Percentiles rank a stretch among this genome's conserved stretches.
These are phyloP conservation scores for Leptographium wingfieldii DNA, from an alignment of 2,329 filamentous ascomycete species.

Conservation along the genomic window DNA sequence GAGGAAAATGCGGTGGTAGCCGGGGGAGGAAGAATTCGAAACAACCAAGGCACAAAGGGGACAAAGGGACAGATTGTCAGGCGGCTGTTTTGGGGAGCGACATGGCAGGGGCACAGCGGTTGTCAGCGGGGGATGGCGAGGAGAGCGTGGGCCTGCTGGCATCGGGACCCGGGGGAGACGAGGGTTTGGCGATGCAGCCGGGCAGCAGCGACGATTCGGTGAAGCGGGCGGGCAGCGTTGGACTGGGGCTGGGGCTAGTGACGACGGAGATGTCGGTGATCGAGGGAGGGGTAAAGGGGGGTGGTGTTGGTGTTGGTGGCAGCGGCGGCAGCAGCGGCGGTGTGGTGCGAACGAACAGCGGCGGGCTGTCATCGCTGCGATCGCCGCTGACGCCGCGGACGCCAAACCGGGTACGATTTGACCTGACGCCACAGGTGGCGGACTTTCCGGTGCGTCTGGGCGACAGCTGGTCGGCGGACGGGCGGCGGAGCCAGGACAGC, in stretches of 20 bases:
- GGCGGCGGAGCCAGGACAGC: not conserved
- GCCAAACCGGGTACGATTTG: slow-evolving; percentile 64
- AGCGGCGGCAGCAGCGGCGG: not conserved
- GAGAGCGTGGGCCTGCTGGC: slow-evolving; percentile 17
- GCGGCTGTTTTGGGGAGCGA: not conserved
- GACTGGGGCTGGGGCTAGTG: not conserved
- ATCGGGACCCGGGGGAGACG: not conserved
- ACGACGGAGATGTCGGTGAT: not conserved
- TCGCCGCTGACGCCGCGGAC: slow-evolving; percentile 42
- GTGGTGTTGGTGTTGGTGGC: not conserved
- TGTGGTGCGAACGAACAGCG: not conserved
- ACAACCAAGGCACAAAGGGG: not conserved
- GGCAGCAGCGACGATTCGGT: slow-evolving; percentile 4
- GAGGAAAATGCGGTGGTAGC: not conserved
- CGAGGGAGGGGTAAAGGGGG: not conserved
- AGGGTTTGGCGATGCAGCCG: slow-evolving; percentile 5
- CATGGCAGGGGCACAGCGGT: not conserved
- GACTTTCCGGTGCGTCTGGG: not conserved
- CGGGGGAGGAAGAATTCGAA: not conserved
- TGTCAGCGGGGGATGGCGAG: slow-evolving; percentile 4
- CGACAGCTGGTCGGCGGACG: not conserved
- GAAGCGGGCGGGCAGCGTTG: slow-evolving; percentile 3
- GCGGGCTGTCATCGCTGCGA: slow-evolving; percentile 6
- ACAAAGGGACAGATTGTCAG: not conserved
- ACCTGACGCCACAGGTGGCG: slow-evolving; percentile 37